A percentile compares a stretch with the other conserved stretches of the same genome.
These are phyloP conservation scores for Trametes hirsuta DNA, from an alignment of 1,284 basidiomycete genomes.

Conservation along the genomic window DNA sequence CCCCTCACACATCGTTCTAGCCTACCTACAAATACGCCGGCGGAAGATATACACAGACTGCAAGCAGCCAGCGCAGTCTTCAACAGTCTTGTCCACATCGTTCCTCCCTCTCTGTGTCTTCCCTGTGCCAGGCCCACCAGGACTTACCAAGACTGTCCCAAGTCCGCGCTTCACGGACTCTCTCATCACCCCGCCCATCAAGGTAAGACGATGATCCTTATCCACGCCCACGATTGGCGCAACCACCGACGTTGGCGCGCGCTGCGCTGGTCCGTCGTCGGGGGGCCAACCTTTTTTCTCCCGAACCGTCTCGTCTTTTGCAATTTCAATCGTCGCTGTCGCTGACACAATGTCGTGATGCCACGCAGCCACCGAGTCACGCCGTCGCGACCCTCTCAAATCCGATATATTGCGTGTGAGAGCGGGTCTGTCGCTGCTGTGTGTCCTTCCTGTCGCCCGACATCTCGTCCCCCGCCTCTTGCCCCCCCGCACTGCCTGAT, in stretches of 20 bases:
- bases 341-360: constrained; percentile 3
- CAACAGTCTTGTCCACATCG: no score
- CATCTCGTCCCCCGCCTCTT: neutral
- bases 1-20: no score
- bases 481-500: constrained; percentile 3
- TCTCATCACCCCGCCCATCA: constrained; percentile 4
- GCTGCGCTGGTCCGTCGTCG: neutral
- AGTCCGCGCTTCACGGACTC: neutral
- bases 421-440: constrained; percentile 1
- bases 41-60: no score
- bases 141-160: neutral
- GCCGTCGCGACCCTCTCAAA: neutral
- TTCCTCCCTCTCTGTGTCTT: neutral
- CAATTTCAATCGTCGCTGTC: neutral
- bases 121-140: neutral
- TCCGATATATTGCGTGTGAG: constrained; percentile 11
- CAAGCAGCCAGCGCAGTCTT: no score
- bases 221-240: neutral
- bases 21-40: neutral
- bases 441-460: neutral
- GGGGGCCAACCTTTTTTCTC: neutral
- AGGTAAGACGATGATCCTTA: constrained; percentile 14
- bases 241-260: neutral
- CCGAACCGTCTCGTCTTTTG: neutral
- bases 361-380: constrained; percentile 6